Percentiles rank a stretch among this genome's conserved stretches.
phyloP scores from a whole-genome alignment of 768 basidiomycete species.

The Russula sp. region DNA sequence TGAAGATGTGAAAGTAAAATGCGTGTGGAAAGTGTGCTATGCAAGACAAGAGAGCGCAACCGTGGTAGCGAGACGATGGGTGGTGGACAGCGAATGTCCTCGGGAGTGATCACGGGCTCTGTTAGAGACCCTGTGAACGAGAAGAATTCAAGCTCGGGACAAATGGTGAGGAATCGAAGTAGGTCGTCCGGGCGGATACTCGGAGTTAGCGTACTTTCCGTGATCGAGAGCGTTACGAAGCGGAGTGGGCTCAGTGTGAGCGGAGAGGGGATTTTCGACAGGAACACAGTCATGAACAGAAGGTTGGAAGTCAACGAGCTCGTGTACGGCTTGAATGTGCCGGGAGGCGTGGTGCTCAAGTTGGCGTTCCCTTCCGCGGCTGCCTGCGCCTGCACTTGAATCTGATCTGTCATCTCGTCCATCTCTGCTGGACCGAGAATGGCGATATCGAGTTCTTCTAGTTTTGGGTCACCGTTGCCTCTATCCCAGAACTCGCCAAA shows the following conservation, averaged over 20 bases:
- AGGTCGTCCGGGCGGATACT: conserved; percentile 43
- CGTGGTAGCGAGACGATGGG: conserved; percentile 49
- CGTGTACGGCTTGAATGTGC: conserved; percentile 18
- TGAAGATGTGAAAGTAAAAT: conserved; percentile 59
- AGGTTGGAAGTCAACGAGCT: conserved; percentile 23
- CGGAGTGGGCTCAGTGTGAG: conserved; percentile 41
- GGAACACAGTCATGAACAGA: conserved; percentile 41
- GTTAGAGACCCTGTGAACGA: conserved; percentile 49
- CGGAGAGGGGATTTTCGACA: conserved; percentile 46
- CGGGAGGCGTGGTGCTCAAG: neutral
- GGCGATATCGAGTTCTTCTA: conserved; percentile 26
- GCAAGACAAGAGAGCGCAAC: conserved; percentile 52
- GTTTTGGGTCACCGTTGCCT: conserved; percentile 17
- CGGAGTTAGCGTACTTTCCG: conserved; percentile 41
- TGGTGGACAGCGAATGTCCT: conserved; percentile 23
- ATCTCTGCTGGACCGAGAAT: conserved; percentile 22
- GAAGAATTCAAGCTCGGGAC: conserved; percentile 56
- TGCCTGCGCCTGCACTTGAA: neutral
- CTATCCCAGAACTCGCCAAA: conserved; percentile 29
- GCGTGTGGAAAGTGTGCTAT: conserved; percentile 56
- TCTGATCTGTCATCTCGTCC: conserved; percentile 13
- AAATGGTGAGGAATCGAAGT: conserved; percentile 54
- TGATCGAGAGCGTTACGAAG: conserved; percentile 53
- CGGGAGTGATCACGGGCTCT: conserved; percentile 34
- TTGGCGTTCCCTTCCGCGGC: neutral